Base-by-base conservation (phyloP, 2,329 filamentous ascomycete genomes). In the Tolypocladium endophyticum region DNA sequence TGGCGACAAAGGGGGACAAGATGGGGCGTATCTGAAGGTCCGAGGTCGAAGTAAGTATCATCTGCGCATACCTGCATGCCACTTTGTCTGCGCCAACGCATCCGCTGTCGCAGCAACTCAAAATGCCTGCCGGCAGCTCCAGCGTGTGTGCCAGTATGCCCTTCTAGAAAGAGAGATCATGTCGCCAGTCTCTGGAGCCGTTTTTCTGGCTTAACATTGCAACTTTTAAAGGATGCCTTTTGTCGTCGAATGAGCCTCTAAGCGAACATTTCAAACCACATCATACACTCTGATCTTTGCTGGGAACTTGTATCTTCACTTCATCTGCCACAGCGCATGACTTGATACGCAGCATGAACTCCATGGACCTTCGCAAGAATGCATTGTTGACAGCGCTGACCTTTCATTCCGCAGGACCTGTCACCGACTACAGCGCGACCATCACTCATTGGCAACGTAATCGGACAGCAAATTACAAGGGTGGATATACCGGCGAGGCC, bases 391-490 rank as follows among this genome's bases (percentile, higher is more conserved):
- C 58, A 47, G 47, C 58, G 62, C 68, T 72, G 57, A 65, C 59
- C 11, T 38, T 43, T 57, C 18, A 58, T 59, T 60, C 56, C 36
- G 58, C 63, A 96, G 91, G 92, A 64, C 89, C 92, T 53, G 90
- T 96, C 18, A 97, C 92, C 53, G 92, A 97, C 74, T 96, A 96
- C 81, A 89, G 91, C 68, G 88, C 92, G 30, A 94, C 91, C 12
- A 84, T 96, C 72, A 87, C 89, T 58, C 90, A 95, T 74, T 99
- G 91, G 90, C 90, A 96, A 83, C 88, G 89, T 69, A 85, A 91
- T 69, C 86, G 93, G 60, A 83, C 68, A 11, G 72, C 74, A 35
- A 86, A 86, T 65, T 93, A 90, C 75, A 88, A 87, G 70, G 86
- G 87, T 60, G 79, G 82, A 7, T 87, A 86, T 66, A 79, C 80